Base-by-base conservation (phyloP, 306 rosid species). In the Gastrolobium villosum region DNA sequence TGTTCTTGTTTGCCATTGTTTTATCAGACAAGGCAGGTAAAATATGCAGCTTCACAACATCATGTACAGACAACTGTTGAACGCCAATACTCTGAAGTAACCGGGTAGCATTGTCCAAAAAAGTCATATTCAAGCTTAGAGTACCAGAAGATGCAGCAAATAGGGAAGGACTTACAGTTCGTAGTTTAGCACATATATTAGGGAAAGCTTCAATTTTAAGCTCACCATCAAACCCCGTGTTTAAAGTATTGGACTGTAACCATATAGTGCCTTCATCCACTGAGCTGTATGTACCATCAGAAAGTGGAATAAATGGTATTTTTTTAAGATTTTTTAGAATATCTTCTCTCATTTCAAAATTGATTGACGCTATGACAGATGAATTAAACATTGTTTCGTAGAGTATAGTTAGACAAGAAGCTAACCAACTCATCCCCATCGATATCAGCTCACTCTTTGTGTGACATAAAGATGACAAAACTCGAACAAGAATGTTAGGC, bases 1-100 rank as follows among this genome's bases (percentile, higher is more conserved):
- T 76, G 75, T 88, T 82, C 62, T 72, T 50, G 60, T 74, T 69
- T 68, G 71, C 70, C 80, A 85, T 76, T 67, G 70, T 77, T 48
- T 76, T 80, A 41, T 84, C 85, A 49, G 91, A 87, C 59, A 94
- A 57, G 43, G 90, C 87, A 54, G 97, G 97, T 77, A 94, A 82
- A 86, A 94, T 86, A 74, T 94, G 96, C 71, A 84, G 84, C 86
- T 89, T 92, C 62, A 94, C 84, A 85, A 94, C 90, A 79, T 90
- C 99, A 82, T 94, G 99, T 7, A 85, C 92, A 81, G 97, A 94
- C 87, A 94, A 84, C 79, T 66, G 88, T 56, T 92, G 96, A 77
- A 92, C 93, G 55, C 99, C 99, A 72, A 94, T 82, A 81, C 81
- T 84, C 60, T 77, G 83, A 74, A 94, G 93, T 86, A 94, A 78